These are phyloP conservation scores for Sclerotinia glacialis DNA, from an alignment of 2,329 filamentous ascomycete genomes.

Conservation along the genomic window DNA sequence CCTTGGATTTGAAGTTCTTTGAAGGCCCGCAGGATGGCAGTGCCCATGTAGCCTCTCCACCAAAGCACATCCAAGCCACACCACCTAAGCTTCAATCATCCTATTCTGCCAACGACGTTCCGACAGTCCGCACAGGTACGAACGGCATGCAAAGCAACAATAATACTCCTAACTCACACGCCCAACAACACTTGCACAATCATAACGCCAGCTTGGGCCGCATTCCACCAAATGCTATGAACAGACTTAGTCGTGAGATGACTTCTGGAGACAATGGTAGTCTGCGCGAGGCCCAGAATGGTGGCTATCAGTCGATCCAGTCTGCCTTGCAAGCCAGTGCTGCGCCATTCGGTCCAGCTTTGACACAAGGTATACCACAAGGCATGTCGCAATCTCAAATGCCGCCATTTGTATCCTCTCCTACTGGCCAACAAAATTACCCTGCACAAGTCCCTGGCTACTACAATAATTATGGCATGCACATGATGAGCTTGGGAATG, in stretches of 20 bases:
- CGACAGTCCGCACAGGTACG: constrained; percentile 66
- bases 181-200: constrained; percentile 59
- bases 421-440: constrained; percentile 34
- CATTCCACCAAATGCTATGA: constrained; percentile 65
- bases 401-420: constrained; percentile 33
- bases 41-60: constrained; percentile 42
- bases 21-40: constrained; percentile 39
- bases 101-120: constrained; percentile 85
- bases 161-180: constrained; percentile 53
- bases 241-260: constrained; percentile 72
- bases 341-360: constrained; percentile 69
- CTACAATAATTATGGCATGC: constrained; percentile 47
- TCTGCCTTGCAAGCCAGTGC: constrained; percentile 78
- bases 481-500: constrained; percentile 66
- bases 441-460: constrained; percentile 35
- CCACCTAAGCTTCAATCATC: constrained; percentile 79
- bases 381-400: constrained; percentile 36
- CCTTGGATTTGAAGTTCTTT: constrained; percentile 53
- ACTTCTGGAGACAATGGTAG: constrained; percentile 36
- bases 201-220: constrained; percentile 81
- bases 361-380: constrained; percentile 46
- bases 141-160: constrained; percentile 34
- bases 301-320: constrained; percentile 58
- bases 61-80: constrained; percentile 55
- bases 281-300: constrained; percentile 45